phyloP scores from a whole-genome alignment of 108 stramenopile genomes.

The Nitzschia sp. region DNA sequence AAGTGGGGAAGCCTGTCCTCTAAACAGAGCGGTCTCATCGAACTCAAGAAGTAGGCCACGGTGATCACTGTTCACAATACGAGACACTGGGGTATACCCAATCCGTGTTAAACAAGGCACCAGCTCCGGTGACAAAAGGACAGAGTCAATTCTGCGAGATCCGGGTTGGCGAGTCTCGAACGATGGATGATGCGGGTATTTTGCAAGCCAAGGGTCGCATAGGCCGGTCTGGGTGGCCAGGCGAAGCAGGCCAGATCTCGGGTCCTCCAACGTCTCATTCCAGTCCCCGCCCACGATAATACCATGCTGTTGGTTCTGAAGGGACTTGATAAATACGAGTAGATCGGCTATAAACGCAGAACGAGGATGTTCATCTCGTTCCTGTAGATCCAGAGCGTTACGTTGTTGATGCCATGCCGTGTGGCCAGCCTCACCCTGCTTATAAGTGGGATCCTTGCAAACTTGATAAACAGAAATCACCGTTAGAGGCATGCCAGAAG shows the following conservation, averaged over 20 bases:
- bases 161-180: not conserved
- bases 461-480: not conserved
- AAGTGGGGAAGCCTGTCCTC: not conserved
- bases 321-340: not conserved
- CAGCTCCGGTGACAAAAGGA: not conserved
- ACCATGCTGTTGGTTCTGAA: not conserved
- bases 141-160: not conserved
- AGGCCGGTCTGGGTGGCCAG: not conserved
- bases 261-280: not conserved
- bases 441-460: not conserved
- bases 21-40: not conserved
- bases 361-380: not conserved
- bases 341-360: not conserved
- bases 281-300: not conserved
- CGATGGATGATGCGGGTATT: not conserved
- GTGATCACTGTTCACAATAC: not conserved
- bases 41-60: not conserved
- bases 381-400: not conserved
- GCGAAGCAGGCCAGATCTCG: not conserved
- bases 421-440: not conserved
- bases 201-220: not conserved
- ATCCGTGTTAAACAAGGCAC: not conserved
- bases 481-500: not conserved
- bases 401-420: conserved; percentile 8
- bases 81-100: not conserved